Percentiles rank a stretch among this genome's conserved stretches.
phyloP scores from a whole-genome alignment of 2,329 filamentous ascomycete genomes.

The Albifimbria verrucaria region DNA sequence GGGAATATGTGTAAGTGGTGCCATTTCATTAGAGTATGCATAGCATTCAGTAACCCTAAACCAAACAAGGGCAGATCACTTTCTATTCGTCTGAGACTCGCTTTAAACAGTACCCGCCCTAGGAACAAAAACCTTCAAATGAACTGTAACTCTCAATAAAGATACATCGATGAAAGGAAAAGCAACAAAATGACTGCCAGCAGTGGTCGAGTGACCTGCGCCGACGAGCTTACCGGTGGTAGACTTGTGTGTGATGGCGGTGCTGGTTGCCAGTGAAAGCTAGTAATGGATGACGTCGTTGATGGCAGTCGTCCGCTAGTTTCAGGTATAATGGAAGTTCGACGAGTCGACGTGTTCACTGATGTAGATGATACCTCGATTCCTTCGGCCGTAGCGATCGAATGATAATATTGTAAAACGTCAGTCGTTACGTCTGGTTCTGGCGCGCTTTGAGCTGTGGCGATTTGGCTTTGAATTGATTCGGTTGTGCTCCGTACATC shows the following conservation, averaged over 20 bases:
- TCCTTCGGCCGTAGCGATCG: neutral
- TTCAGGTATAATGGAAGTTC: neutral
- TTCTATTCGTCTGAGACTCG: too few relatives aligned
- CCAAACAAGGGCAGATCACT: too few relatives aligned
- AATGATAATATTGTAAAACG: neutral
- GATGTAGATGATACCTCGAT: neutral
- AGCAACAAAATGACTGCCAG: neutral
- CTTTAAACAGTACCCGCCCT: too few relatives aligned
- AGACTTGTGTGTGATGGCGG: neutral
- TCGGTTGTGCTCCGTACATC: neutral
- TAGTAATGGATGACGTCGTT: neutral
- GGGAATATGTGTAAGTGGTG: too few relatives aligned
- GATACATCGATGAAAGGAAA: neutral
- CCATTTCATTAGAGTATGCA: too few relatives aligned
- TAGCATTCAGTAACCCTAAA: too few relatives aligned
- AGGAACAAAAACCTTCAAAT: too few relatives aligned
- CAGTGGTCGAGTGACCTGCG: neutral
- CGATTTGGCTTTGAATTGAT: neutral
- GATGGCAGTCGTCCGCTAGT: neutral
- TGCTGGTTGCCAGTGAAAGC: neutral
- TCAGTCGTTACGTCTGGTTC: neutral
- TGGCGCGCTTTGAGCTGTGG: neutral
- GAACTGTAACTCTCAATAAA: too few relatives aligned
- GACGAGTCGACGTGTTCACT: neutral
- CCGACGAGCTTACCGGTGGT: neutral